Conservation (phyloP, 148 eudicot genomes). For the Rhododendron ferrugineum region DNA sequence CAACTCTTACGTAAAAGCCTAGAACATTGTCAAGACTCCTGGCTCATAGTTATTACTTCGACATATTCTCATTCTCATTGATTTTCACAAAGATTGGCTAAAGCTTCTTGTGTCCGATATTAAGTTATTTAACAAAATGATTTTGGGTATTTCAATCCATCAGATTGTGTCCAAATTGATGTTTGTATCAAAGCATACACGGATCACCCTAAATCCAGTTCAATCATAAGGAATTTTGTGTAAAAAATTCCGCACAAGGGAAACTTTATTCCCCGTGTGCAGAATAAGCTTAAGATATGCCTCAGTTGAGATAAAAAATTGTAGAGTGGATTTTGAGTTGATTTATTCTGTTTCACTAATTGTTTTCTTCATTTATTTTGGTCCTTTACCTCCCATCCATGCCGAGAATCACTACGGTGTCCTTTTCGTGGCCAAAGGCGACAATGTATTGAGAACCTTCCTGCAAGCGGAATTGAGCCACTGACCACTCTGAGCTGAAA, state of each 20-base stretch:
- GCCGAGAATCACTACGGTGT: constrained; percentile 53
- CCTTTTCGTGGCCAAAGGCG: constrained; percentile 56
- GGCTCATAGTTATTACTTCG: background rate
- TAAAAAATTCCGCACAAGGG: too few species aligned
- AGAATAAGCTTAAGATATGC: background rate
- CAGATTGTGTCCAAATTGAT: background rate
- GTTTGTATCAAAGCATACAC: background rate
- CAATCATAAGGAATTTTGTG: too few species aligned
- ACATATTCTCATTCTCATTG: background rate
- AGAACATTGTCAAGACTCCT: background rate
- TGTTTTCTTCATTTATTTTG: background rate
- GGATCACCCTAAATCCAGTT: background rate
- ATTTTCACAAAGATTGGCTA: background rate
- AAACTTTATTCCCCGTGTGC: background rate
- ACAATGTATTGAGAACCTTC: constrained; percentile 49
- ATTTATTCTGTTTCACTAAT: background rate
- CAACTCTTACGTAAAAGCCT: background rate
- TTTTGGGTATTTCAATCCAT: background rate
- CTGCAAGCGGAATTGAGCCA: constrained; percentile 57
- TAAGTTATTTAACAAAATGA: background rate
- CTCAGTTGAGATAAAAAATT: background rate
- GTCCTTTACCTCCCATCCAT: constrained; percentile 64
- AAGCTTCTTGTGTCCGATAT: background rate
- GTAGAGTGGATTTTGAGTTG: background rate
- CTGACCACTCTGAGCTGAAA: constrained; percentile 67